Evolutionary conservation across 2,329 filamentous ascomycete genomes (phyloP), one percentile per base, ranked within the genome.

Genomic region (Sporothrix pseudoabietina): DNA sequence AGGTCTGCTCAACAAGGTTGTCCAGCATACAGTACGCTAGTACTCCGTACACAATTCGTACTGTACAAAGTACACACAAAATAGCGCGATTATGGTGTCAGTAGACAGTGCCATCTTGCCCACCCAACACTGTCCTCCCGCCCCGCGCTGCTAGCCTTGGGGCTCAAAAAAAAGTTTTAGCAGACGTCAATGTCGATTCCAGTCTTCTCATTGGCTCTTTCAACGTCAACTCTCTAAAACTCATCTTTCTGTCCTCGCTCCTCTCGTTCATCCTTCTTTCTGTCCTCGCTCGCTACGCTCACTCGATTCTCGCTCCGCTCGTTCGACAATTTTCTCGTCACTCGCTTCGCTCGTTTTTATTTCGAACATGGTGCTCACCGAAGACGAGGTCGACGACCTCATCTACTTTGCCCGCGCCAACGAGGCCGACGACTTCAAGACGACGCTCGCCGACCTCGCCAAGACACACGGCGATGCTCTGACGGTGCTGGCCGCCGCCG

Each of bases 361-460:
- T 26, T 85, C 9, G 47, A 49, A 30, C n/a, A 74, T 74, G 73
- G 70, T 65, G 74, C 84, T 95, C 68, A 88, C 88, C 69, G 90
- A 92, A 80, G 94, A 97, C 71, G 89, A 94, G 81, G 91, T 97
- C 78, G 94, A 98, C 81, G 95, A 98, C 82, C 87, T 98, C 76
- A 88, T 98, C 77, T 98, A 97, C 84, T 90, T 93, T 77, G 88
- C 94, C 2, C 92, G 95, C 52, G 87, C 88, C 0, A 94, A 94
- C 76, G 94, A 98, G 76, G 84, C 89, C 73, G 83, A 86, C 22
- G 92, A 95, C 35, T 85, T 98, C 66, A 84, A 87, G 0, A 82
- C 84, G 47, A 80, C 84, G 9, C 85, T 97, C 70, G 82, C 86
- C 14, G 84, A 85, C 35, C 82, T 97, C 26, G 85, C 94, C 80